These are phyloP conservation scores for Alternaria ventricosa DNA, from an alignment of 2,329 filamentous ascomycete species.

Conservation along the genomic window DNA sequence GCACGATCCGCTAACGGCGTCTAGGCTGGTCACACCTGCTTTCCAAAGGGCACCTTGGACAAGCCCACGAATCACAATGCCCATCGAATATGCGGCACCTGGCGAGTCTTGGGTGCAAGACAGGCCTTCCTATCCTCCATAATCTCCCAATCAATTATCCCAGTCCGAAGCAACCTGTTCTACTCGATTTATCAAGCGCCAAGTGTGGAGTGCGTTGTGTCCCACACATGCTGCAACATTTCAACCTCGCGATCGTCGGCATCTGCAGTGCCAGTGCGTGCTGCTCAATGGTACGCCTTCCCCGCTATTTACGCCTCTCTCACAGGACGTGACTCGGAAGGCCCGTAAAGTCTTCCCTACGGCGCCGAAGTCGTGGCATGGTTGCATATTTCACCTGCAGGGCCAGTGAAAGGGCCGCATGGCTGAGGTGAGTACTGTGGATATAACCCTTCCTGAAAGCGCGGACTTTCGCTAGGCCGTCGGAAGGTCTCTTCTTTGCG, in stretches of 20 bases:
- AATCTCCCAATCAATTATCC: background rate
- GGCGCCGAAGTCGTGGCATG: slow-evolving; percentile 28
- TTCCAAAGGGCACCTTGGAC: background rate
- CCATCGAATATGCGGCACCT: background rate
- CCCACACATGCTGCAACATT: slow-evolving; percentile 25
- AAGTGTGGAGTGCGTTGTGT: slow-evolving; percentile 44
- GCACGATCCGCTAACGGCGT: slow-evolving; percentile 29
- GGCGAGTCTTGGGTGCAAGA: background rate
- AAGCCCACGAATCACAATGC: background rate
- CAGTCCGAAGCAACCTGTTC: slow-evolving; percentile 12
- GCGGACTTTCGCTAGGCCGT: slow-evolving; percentile 8
- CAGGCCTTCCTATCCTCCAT: background rate
- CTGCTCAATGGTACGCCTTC: slow-evolving; percentile 25
- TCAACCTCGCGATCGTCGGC: slow-evolving; percentile 16
- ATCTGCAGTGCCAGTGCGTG: slow-evolving; percentile 20
- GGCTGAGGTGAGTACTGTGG: slow-evolving; percentile 9
- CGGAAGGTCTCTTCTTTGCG: slow-evolving; percentile 9
- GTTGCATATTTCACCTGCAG: slow-evolving; percentile 33
- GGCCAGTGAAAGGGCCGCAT: slow-evolving; percentile 35
- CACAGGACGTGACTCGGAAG: slow-evolving; percentile 17
- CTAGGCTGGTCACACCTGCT: background rate
- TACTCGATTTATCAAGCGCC: slow-evolving; percentile 17
- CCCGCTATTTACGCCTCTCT: slow-evolving; percentile 22
- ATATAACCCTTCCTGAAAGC: slow-evolving; percentile 28
- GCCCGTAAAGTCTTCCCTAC: background rate